phyloP scores from a whole-genome alignment of 2,329 filamentous ascomycete genomes.

The Setomelanomma holmii region DNA sequence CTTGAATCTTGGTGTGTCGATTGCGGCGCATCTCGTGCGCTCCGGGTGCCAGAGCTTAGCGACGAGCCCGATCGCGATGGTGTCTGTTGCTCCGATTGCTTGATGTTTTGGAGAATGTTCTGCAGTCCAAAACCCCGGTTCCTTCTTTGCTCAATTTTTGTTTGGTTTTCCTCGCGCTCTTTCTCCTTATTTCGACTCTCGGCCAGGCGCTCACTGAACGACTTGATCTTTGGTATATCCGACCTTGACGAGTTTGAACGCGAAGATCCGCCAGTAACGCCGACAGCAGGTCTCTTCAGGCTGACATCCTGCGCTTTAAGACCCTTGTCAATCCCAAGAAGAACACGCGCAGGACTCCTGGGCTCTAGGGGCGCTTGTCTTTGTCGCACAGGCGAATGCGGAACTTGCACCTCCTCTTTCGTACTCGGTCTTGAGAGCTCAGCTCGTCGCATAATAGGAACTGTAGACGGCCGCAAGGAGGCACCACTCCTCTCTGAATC shows the following conservation, averaged over 20 bases:
- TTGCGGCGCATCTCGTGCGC: slow-evolving; percentile 27
- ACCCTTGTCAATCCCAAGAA: slow-evolving; percentile 90
- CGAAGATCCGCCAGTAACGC: slow-evolving; percentile 15
- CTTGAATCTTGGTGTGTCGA: slow-evolving; percentile 13
- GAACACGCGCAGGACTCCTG: slow-evolving; percentile 78
- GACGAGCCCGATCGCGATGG: slow-evolving; percentile 38
- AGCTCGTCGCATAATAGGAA: slow-evolving; percentile 25
- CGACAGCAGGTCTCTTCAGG: slow-evolving; percentile 65
- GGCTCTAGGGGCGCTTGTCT: slow-evolving; percentile 59
- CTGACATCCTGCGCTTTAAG: slow-evolving; percentile 82
- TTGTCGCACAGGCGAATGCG: slow-evolving; percentile 70
- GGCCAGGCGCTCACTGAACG: slow-evolving; percentile 87
- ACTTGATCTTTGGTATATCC: slow-evolving; percentile 53
- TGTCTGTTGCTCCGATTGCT: slow-evolving; percentile 31
- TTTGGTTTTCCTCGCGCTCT: slow-evolving; percentile 53
- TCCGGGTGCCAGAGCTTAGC: slow-evolving; percentile 29
- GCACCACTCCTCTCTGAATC: slow-evolving; percentile 29
- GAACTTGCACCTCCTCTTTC: slow-evolving; percentile 69
- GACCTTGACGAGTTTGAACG: slow-evolving; percentile 53
- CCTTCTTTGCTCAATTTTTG: slow-evolving; percentile 52
- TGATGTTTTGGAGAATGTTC: slow-evolving; percentile 37
- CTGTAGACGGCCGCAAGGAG: slow-evolving; percentile 38
- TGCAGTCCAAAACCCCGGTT: slow-evolving; percentile 50
- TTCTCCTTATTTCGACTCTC: slow-evolving; percentile 62
- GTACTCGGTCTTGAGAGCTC: slow-evolving; percentile 32